A percentile compares a stretch with the other conserved stretches of the same genome.
phyloP scores from a whole-genome alignment of 2,329 filamentous ascomycete species.

The Sphaerulina vaccinii region DNA sequence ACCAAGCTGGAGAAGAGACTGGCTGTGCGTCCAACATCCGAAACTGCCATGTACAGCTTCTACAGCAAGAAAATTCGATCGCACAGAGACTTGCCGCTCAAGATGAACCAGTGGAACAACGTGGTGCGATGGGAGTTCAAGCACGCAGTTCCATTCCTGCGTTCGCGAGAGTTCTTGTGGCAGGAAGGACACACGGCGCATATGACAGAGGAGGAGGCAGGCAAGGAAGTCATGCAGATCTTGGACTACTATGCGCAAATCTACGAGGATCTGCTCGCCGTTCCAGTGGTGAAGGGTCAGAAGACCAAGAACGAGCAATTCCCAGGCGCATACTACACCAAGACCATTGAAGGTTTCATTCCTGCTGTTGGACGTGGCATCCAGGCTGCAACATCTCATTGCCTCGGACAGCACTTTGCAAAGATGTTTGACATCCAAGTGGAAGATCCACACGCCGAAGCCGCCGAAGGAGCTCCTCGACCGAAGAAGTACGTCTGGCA shows the following conservation, averaged over 20 bases:
- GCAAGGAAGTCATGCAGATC: slow-evolving; percentile 85
- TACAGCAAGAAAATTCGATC: slow-evolving; percentile 96
- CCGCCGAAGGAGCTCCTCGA: slow-evolving; percentile 67
- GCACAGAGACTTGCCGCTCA: slow-evolving; percentile 89
- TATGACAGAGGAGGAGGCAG: slow-evolving; percentile 76
- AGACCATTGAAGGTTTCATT: slow-evolving; percentile 95
- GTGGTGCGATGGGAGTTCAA: slow-evolving; percentile 97
- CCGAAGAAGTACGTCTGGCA: slow-evolving; percentile 89
- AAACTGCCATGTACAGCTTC: slow-evolving; percentile 91
- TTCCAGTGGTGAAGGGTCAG: slow-evolving; percentile 86
- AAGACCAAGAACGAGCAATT: slow-evolving; percentile 99
- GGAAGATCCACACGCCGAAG: slow-evolving; percentile 72
- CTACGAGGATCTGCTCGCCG: slow-evolving; percentile 89
- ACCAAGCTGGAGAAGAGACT: slow-evolving; percentile 83
- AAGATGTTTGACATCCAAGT: slow-evolving; percentile 99
- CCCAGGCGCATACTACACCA: slow-evolving; percentile 92
- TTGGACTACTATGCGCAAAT: slow-evolving; percentile 88
- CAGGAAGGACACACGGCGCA: slow-evolving; percentile 96
- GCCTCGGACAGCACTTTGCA: slow-evolving; percentile 94
- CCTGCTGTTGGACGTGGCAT: slow-evolving; percentile 94
- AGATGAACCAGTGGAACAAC: slow-evolving; percentile 98
- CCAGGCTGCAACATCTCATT: slow-evolving; percentile 92
- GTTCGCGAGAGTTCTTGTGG: slow-evolving; percentile 95
- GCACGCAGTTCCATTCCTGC: slow-evolving; percentile 79
- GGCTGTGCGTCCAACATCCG: slow-evolving; percentile 67